Evolutionary conservation across 768 basidiomycete species (phyloP).

Genomic region (Ramaria sp.): DNA sequence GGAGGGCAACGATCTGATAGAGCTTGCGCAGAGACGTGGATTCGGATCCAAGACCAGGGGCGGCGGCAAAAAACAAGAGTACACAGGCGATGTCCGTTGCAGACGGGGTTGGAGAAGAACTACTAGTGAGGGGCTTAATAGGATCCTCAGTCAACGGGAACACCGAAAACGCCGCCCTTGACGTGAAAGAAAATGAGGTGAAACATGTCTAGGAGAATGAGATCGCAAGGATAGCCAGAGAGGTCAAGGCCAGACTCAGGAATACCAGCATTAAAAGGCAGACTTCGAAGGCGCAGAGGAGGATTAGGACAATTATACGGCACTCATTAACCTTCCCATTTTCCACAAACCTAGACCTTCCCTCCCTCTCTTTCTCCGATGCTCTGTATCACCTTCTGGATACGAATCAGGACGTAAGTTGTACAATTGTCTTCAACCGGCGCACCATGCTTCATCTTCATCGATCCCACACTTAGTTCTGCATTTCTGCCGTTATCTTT

Average conservation of each 20-base stretch:
- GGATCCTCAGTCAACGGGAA: not conserved
- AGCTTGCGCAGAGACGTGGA: constrained; percentile 18
- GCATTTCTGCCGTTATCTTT: not conserved
- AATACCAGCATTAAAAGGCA: not conserved
- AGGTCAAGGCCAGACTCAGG: not conserved
- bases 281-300: constrained; percentile 10
- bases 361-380: not conserved
- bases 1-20: constrained; percentile 61
- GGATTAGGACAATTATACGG: not conserved
- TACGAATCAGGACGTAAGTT: not conserved
- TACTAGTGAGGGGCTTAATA: constrained; percentile 9
- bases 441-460: not conserved
- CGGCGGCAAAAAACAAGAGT: not conserved
- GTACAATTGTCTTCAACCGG: not conserved
- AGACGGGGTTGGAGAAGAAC: constrained; percentile 6
- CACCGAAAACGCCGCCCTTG: constrained; percentile 3
- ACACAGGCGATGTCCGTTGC: constrained; percentile 8
- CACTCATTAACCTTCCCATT: not conserved
- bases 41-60: not conserved
- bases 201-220: constrained; percentile 9
- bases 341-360: not conserved
- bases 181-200: constrained; percentile 9
- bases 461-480: not conserved
- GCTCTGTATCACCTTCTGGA: not conserved
- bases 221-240: constrained; percentile 7